Percentiles rank a stretch among this genome's conserved stretches.
These are phyloP conservation scores for Microbotryomycetes sp. DNA, from an alignment of 1,284 basidiomycete genomes.

Conservation along the genomic window DNA sequence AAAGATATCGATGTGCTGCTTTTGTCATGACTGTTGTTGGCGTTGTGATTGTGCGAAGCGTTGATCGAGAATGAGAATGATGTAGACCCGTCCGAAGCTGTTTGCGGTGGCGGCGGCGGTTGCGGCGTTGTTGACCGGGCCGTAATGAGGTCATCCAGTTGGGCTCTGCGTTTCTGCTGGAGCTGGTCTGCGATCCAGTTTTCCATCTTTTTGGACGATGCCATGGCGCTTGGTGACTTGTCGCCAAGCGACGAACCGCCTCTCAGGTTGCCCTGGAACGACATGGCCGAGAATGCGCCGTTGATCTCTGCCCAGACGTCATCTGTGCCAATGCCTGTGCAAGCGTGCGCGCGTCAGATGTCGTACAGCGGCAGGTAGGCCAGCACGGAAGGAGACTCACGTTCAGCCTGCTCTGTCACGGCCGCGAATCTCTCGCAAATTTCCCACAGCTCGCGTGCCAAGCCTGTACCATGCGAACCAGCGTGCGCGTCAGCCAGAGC, in stretches of 20 bases:
- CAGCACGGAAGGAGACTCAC: not conserved
- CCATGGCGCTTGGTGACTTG: not conserved
- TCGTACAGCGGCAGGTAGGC: not conserved
- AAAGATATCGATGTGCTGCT: too few relatives aligned
- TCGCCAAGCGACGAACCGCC: not conserved
- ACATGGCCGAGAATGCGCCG: not conserved
- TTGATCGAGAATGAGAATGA: not conserved
- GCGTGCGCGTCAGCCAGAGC: not conserved
- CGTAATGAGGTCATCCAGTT: not conserved
- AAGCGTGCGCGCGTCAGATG: not conserved
- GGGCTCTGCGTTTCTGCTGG: not conserved
- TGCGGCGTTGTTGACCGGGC: not conserved
- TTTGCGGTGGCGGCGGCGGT: not conserved
- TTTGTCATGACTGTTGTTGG: too few relatives aligned
- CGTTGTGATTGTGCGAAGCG: not conserved
- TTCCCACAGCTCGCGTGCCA: not conserved
- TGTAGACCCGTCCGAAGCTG: not conserved
- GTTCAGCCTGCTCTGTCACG: not conserved
- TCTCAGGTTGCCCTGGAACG: not conserved
- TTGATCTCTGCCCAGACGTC: not conserved
- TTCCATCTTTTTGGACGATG: not conserved
- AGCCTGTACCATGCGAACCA: not conserved
- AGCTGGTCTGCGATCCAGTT: constrained; percentile 1
- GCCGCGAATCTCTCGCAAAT: not conserved
- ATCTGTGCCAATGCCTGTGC: not conserved